Percentiles rank a stretch among this genome's conserved stretches.
These are phyloP conservation scores for Acarospora socialis DNA, from an alignment of 2,329 filamentous ascomycete genomes.

Conservation along the genomic window DNA sequence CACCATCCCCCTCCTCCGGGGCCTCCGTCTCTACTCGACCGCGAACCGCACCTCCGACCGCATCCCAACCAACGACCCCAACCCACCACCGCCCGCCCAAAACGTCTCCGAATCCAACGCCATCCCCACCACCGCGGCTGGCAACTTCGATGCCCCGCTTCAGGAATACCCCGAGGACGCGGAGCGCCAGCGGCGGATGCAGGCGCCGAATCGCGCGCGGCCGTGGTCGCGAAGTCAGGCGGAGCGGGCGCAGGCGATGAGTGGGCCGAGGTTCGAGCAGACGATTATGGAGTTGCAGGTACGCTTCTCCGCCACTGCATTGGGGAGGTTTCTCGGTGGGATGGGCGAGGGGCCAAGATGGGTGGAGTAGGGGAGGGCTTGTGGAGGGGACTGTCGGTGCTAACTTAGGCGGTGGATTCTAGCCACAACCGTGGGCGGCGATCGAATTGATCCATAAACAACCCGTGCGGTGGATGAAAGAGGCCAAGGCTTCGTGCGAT, in stretches of 20 bases:
- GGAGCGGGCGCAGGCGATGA: conserved; percentile 71
- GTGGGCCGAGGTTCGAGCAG: conserved; percentile 90
- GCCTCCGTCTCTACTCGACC: background rate
- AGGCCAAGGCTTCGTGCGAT: conserved; percentile 71
- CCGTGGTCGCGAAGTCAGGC: conserved; percentile 82
- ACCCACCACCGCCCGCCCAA: conserved; percentile 32
- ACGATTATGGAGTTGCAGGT: conserved; percentile 89
- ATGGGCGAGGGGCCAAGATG: too few species aligned
- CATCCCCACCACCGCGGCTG: conserved; percentile 34
- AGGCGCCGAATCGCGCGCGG: conserved; percentile 72
- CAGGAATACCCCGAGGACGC: conserved; percentile 41
- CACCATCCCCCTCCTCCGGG: conserved; percentile 24
- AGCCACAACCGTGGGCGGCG: conserved; percentile 81
- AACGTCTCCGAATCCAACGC: conserved; percentile 51
- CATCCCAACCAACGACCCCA: conserved; percentile 43
- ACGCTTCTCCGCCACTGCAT: conserved; percentile 27
- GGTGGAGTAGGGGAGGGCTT: conserved; percentile 1
- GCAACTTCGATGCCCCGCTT: conserved; percentile 37
- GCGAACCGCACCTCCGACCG: conserved; percentile 16
- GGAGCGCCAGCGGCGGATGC: conserved; percentile 45
- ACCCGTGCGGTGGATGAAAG: conserved; percentile 81
- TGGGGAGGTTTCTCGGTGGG: too few species aligned
- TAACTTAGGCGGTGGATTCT: background rate
- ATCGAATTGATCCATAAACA: conserved; percentile 95
- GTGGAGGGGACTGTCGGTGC: conserved; percentile 7